Base-by-base conservation (phyloP, 2,329 filamentous ascomycete genomes). In the Biscogniauxia sp. region DNA sequence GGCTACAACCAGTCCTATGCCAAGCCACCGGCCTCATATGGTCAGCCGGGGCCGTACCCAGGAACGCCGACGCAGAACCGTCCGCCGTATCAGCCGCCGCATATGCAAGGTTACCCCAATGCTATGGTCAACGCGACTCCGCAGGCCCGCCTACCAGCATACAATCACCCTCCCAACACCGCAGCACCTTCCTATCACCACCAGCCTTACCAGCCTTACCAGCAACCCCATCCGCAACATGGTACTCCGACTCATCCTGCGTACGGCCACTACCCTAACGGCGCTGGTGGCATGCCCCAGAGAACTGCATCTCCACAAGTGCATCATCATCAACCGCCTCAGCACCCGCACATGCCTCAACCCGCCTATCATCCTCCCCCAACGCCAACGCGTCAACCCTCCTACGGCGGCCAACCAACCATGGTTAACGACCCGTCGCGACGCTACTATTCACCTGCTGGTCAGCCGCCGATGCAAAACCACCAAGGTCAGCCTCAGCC, bases 21-120 rank as follows among this genome's bases (percentile, higher is more conserved):
- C 54, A 86, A 86, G 68, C 75, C 79, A 11, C 80, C 82, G 60
- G 79, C 79, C 7, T 78, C 80, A 0, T 85, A 83, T 60, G 79
- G 80, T 11, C 82, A 85, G 60, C 77, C 82, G 62, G 75, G 76
- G 9, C 77, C 82, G 53, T 84, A 79, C 61, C 76, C 77, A 32
- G 77, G 74, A 51, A 76, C 71, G 19, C 75, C 75, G 15, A 67
- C 72, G 5, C 82, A 81, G 63, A 78, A 75, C 62, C 78, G 82
- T 57, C 76, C 78, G 15, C 73, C 71, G 25, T 72, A 67, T 55
- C 71, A 70, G 20, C 79, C 79, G 58, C 79, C 79, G 58, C 79
- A 79, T 53, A 78, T 77, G 52, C 66, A 72, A 5, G 71, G 70
- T 7, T 79, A 78, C 53, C 71, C 67, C 66, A 79, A 76, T 64